These are phyloP conservation scores for Penicillium dipodomyicola DNA, from an alignment of 495 filamentous ascomycete genomes.

Conservation along the genomic window DNA sequence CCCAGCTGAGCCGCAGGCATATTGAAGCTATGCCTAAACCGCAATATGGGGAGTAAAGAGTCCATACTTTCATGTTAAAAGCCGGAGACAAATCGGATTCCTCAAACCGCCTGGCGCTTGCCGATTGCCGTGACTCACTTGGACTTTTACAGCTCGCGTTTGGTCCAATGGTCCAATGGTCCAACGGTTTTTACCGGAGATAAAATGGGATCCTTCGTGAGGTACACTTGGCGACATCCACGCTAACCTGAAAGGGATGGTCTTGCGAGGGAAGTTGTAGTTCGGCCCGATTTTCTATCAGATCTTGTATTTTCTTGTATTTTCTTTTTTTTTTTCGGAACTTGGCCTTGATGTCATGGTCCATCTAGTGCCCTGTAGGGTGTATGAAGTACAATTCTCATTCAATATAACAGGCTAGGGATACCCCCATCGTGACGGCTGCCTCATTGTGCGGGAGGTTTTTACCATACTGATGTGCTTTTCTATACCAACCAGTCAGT, in stretches of 20 bases:
- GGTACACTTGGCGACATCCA: conserved; percentile 2
- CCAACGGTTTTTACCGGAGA: conserved; percentile 6
- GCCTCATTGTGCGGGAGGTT: neutral
- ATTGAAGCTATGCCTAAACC: neutral
- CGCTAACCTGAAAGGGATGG: conserved; percentile 29
- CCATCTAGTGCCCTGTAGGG: neutral
- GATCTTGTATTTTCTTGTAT: neutral
- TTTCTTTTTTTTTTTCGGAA: neutral
- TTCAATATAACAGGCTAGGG: neutral
- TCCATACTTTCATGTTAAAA: neutral
- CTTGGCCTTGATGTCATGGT: conserved; percentile 15
- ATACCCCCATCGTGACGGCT: conserved; percentile 6
- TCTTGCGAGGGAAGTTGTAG: conserved; percentile 27
- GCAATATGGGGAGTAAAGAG: too few species aligned
- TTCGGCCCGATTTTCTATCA: conserved; percentile 24
- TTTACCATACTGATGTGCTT: neutral
- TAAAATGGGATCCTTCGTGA: conserved; percentile 3
- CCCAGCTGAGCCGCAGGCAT: neutral
- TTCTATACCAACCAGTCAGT: conserved; percentile 7
- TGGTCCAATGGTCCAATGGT: neutral
- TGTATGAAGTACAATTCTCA: neutral
- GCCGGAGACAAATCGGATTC: too few species aligned
- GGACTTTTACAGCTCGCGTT: neutral
- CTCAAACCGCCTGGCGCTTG: neutral
- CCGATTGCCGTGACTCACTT: neutral